Evolutionary conservation across 768 basidiomycete species (phyloP), one percentile per base, ranked within the genome.

Genomic region (Porpolomopsis calyptriformis): DNA sequence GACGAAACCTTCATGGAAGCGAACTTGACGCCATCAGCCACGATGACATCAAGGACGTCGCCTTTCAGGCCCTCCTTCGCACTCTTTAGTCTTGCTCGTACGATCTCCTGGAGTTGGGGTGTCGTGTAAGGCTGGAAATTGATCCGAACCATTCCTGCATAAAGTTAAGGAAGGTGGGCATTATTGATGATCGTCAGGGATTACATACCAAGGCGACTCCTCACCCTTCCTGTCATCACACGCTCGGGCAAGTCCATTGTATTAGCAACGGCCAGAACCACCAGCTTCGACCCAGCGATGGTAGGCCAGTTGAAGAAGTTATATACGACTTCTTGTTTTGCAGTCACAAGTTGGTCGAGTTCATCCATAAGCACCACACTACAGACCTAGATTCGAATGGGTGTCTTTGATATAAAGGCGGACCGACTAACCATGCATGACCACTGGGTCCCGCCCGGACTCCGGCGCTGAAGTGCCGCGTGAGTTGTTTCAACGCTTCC

Each of bases 291-390:
- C 16, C 80, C 81, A 0, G 76, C 72, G 42, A 96, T 69, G 3
- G 92, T 94, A 1, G 96, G 96, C 94, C 96, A 99, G 60, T 99
- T 98, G 74, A 98, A 98, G 65, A 99, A 98, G 58, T 97, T 97
- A 65, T 99, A 99, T 18, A 99, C 86, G 8, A 99, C 94, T 48
- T 99, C 94, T 61, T 99, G 94, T 60, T 96, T 96, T 14, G 85
- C 71, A 1, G 94, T 98, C 54, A 98, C 80, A 23, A 99, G 73
- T 61, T 98, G 96, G 64, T 99, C 96, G 4, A 99, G 74, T 64
- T 99, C 96, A 60, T 99, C 94, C 89, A 99, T 98, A 12, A 99
- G 70, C 4, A 98, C 92, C 4, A 98, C 85, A 47, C 92, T 97
- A 52, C 27, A 34, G 20, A n/a, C n/a, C 18, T 9, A 46, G 50